phyloP scores from a whole-genome alignment of 495 filamentous ascomycete genomes.

The Neurospora sp. region DNA sequence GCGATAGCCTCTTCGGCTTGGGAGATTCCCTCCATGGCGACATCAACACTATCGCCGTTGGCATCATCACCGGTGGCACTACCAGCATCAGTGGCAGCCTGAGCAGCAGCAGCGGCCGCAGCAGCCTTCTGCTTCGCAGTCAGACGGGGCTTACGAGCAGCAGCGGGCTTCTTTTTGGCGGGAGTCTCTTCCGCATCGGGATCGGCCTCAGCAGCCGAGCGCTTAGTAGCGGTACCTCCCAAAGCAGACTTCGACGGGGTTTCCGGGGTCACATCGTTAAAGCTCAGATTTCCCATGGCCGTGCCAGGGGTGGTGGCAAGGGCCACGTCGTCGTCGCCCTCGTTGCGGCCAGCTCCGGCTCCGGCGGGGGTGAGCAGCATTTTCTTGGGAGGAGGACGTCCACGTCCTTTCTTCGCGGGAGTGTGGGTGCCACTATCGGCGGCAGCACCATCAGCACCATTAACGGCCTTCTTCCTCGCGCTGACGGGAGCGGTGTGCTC shows the following conservation, averaged over 20 bases:
- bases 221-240: neutral
- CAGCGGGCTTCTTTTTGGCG: neutral
- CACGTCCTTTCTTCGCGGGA: neutral
- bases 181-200: neutral
- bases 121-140: neutral
- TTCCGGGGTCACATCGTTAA: neutral
- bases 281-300: neutral
- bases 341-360: neutral
- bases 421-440: neutral
- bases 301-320: neutral
- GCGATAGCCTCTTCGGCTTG: neutral
- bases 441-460: neutral
- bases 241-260: neutral
- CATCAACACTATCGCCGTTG: neutral
- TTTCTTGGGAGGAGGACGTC: neutral
- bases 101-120: neutral
- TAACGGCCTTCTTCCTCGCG: no score
- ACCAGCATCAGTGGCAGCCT: neutral
- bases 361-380: neutral
- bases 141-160: neutral
- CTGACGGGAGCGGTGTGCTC: neutral
- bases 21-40: neutral
- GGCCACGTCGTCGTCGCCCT: neutral
- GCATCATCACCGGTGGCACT: neutral
- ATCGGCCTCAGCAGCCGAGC: neutral